These are phyloP conservation scores for Purpureocillium lavendulum DNA, from an alignment of 2,329 filamentous ascomycete species.

Conservation along the genomic window DNA sequence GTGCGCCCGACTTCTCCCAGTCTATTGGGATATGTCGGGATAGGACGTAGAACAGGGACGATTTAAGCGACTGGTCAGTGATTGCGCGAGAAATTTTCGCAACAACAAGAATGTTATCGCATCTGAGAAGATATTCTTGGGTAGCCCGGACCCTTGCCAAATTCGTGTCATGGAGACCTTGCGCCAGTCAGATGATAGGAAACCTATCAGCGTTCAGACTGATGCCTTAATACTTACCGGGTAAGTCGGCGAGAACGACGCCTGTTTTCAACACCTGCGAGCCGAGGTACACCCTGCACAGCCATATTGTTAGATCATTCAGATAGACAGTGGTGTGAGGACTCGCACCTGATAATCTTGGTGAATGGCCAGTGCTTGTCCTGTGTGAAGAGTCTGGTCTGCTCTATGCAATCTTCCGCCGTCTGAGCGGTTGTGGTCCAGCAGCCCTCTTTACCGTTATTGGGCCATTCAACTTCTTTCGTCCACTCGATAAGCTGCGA, in stretches of 20 bases:
- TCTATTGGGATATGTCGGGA: slow-evolving; percentile 18
- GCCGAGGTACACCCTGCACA: slow-evolving; percentile 18
- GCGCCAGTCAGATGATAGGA: background rate
- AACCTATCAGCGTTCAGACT: too few relatives aligned
- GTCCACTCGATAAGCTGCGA: slow-evolving; percentile 18
- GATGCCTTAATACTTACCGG: slow-evolving; percentile 17
- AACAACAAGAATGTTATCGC: slow-evolving; percentile 24
- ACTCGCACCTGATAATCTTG: slow-evolving; percentile 22
- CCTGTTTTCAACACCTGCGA: slow-evolving; percentile 22
- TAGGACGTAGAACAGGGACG: slow-evolving; percentile 18
- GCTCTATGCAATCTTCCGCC: slow-evolving; percentile 18
- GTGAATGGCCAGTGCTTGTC: slow-evolving; percentile 26
- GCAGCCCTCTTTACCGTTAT: slow-evolving; percentile 10
- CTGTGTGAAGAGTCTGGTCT: slow-evolving; percentile 21
- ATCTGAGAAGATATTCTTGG: slow-evolving; percentile 24
- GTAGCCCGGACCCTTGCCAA: slow-evolving; percentile 23
- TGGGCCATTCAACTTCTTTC: slow-evolving; percentile 20
- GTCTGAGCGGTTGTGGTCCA: slow-evolving; percentile 21
- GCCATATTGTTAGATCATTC: background rate
- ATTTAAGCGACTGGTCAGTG: slow-evolving; percentile 22
- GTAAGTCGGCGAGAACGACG: slow-evolving; percentile 24
- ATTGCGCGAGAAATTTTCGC: slow-evolving; percentile 23
- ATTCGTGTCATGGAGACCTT: slow-evolving; percentile 23
- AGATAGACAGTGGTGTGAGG: background rate
- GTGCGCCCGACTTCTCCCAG: slow-evolving; percentile 15